These are phyloP conservation scores for Desmodesmus armatus DNA, from an alignment of 139 green algal species.

Conservation along the genomic window DNA sequence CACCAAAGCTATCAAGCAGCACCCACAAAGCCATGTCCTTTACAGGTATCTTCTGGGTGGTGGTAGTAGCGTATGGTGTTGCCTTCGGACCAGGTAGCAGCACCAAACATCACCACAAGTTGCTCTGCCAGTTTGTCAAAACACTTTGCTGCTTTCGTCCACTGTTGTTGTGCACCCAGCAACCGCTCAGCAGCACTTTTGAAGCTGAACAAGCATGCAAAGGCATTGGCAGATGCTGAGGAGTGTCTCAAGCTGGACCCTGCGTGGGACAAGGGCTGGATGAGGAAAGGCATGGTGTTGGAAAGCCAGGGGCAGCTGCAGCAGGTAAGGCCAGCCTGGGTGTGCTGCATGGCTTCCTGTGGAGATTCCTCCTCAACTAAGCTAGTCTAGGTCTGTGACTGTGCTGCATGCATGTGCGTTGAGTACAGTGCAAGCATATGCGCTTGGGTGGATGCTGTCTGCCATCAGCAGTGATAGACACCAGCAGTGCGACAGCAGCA, in stretches of 20 bases:
- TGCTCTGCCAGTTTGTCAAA: neutral
- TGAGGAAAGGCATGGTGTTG: slow-evolving; percentile 42
- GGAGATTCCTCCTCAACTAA: too few relatives aligned
- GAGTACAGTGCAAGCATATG: neutral
- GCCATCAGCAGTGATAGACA: neutral
- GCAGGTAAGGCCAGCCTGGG: slow-evolving; percentile 8
- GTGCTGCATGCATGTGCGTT: neutral
- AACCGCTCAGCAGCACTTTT: slow-evolving; percentile 91
- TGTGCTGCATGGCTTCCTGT: neutral
- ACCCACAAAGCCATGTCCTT: slow-evolving; percentile 76
- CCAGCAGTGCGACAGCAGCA: neutral
- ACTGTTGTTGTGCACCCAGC: slow-evolving; percentile 65
- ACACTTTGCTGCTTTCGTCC: neutral
- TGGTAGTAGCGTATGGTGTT: too few relatives aligned
- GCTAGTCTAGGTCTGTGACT: neutral
- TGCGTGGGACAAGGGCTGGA: slow-evolving; percentile 88
- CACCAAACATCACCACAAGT: neutral
- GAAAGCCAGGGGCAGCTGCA: slow-evolving; percentile 44
- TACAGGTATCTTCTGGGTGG: slow-evolving; percentile 82
- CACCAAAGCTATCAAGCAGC: slow-evolving; percentile 89
- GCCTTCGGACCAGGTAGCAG: neutral
- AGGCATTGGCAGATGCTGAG: slow-evolving; percentile 89
- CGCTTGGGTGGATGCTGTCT: neutral
- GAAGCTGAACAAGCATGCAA: slow-evolving; percentile 91
- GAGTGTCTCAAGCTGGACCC: slow-evolving; percentile 79